Evolutionary conservation across 495 filamentous ascomycete genomes (phyloP), one percentile per base, ranked within the genome.

Genomic region (Pseudotulostoma volvatum): DNA sequence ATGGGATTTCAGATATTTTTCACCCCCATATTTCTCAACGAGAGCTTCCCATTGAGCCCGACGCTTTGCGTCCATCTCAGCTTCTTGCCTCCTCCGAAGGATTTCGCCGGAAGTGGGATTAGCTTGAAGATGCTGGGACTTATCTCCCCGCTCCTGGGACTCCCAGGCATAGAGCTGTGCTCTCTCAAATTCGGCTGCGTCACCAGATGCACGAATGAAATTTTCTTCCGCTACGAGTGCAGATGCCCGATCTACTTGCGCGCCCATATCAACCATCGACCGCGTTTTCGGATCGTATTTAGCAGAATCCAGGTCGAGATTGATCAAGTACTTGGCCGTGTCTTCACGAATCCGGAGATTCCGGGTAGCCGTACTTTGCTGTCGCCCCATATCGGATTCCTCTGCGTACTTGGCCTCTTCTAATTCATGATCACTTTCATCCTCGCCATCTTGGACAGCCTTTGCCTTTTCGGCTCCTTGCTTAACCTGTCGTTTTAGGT

Each of bases 261-360:
- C 87, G 23, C 88, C 87, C 46, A 74, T 73, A 44, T 94, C 87
- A 3, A 93, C 79, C 77, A 97, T 93, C 3, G 83, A 79, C 41
- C 90, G 74, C 23, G 88, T 96, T 53, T 97, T 97, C 0, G 90
- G 90, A 50, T 97, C 92, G 57, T 97, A 97, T 52, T 94, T 93
- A 9, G 90, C 92, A 0, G 88, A 94, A 47, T 97, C 90, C 2
- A 92, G 71, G 48, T 96, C 90, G 3, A 97, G 70, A 50, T 95
- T 95, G 0, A 95, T 65, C 4, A 97, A 63, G 53, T 97, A 97
- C 53, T 96, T 96, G n/a, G 90, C 90, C 3, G 90, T 96, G 56
- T 97, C 90, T 62, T 97, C 90, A 50, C 90, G 75, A 43, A 97
- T 74, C 38, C 90, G 73, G 43, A 97, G 69, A 48, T 95, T 88